Conservation (phyloP, 2,329 filamentous ascomycete species). For the Microcyclospora tardicrescens region DNA sequence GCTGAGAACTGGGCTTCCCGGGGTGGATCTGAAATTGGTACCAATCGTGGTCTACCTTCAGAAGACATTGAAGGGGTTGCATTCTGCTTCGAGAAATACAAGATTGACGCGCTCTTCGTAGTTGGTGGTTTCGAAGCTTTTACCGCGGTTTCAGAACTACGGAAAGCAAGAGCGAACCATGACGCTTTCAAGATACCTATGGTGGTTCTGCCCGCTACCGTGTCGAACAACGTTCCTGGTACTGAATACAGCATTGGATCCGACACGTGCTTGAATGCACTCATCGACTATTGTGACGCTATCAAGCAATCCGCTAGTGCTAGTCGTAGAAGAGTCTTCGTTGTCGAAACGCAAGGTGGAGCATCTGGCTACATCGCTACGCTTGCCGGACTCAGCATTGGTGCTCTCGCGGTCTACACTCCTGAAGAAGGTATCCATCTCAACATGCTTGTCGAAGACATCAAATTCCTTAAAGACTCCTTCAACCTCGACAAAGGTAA, state of each 20-base stretch:
- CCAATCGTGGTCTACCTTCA: slow-evolving; percentile 80
- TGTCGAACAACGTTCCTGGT: slow-evolving; percentile 96
- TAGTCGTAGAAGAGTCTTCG: slow-evolving; percentile 84
- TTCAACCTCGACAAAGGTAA: slow-evolving; percentile 79
- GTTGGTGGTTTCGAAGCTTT: slow-evolving; percentile 95
- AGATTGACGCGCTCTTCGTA: slow-evolving; percentile 76
- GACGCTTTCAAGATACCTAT: slow-evolving; percentile 86
- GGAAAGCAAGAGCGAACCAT: slow-evolving; percentile 64
- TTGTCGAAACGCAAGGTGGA: slow-evolving; percentile 95
- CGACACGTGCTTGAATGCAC: slow-evolving; percentile 89
- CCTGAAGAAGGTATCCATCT: slow-evolving; percentile 92
- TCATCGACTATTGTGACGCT: slow-evolving; percentile 91
- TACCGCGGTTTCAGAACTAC: slow-evolving; percentile 77
- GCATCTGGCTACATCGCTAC: slow-evolving; percentile 89
- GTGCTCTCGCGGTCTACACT: slow-evolving; percentile 86
- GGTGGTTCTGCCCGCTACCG: slow-evolving; percentile 83
- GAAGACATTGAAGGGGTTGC: slow-evolving; percentile 79
- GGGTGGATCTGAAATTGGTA: slow-evolving; percentile 94
- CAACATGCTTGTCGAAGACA: slow-evolving; percentile 83
- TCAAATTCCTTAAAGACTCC: slow-evolving; percentile 72
- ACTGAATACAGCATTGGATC: slow-evolving; percentile 95
- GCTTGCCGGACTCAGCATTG: slow-evolving; percentile 78
- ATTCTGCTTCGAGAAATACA: slow-evolving; percentile 69
- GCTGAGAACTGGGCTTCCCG: slow-evolving; percentile 92
- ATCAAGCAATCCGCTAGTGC: slow-evolving; percentile 95